Conservation (phyloP, 108 stramenopile species). For the Skeletonema menzelii region DNA sequence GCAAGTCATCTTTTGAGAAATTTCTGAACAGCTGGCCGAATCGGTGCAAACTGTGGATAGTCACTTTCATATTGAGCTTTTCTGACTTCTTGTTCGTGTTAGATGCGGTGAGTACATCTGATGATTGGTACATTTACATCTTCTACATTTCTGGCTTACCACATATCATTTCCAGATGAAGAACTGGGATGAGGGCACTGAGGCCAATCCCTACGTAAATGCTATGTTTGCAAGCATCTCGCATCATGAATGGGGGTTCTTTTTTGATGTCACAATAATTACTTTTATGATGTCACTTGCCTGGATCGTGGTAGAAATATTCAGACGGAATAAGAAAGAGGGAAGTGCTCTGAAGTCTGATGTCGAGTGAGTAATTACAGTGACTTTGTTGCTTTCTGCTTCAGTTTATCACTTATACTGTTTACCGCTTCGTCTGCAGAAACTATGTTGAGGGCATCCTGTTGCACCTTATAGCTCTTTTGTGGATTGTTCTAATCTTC, state of each 20-base stretch:
- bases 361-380: slow-evolving; percentile 33
- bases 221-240: slow-evolving; percentile 27
- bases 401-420: neutral
- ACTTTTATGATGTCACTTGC: slow-evolving; percentile 45
- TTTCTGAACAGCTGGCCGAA: slow-evolving; percentile 74
- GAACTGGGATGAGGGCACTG: slow-evolving; percentile 26
- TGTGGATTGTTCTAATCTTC: slow-evolving; percentile 66
- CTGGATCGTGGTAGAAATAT: slow-evolving; percentile 68
- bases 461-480: slow-evolving; percentile 46
- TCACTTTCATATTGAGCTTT: slow-evolving; percentile 51
- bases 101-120: slow-evolving; percentile 38
- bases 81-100: slow-evolving; percentile 60
- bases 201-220: slow-evolving; percentile 3
- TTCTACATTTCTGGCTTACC: too few relatives aligned
- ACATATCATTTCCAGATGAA: too few relatives aligned
- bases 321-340: slow-evolving; percentile 48
- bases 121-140: too few relatives aligned
- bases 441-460: slow-evolving; percentile 53
- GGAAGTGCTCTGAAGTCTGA: slow-evolving; percentile 31
- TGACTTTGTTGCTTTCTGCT: neutral
- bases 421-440: neutral
- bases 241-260: slow-evolving; percentile 48
- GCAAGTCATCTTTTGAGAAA: slow-evolving; percentile 44
- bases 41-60: slow-evolving; percentile 73
- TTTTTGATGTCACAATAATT: slow-evolving; percentile 42